Evolutionary conservation across 352 stramenopile species (phyloP).

Genomic region (Aphanomyces stellatus): DNA sequence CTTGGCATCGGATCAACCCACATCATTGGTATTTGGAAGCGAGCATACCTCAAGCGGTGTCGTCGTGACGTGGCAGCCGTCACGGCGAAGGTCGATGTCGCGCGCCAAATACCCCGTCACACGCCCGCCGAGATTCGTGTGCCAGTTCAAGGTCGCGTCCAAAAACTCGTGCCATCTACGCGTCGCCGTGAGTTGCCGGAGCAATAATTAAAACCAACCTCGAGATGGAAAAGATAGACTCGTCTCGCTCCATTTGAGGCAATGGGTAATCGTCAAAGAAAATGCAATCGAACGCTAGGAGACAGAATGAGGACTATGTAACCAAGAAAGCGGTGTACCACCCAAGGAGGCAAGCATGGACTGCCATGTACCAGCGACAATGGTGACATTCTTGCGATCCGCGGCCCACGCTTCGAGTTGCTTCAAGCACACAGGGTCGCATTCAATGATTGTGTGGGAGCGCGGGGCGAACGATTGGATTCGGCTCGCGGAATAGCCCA

Average conservation of each 20-base stretch:
- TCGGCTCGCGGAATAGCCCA: conserved; percentile 66
- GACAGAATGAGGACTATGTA: too few species aligned
- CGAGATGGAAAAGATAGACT: conserved; percentile 20
- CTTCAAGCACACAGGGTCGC: conserved; percentile 46
- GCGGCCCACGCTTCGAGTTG: conserved; percentile 40
- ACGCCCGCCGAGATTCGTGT: conserved; percentile 36
- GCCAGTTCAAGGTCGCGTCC: conserved; percentile 35
- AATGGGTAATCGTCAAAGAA: conserved; percentile 81
- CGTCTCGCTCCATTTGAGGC: conserved; percentile 34
- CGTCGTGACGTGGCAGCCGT: conserved; percentile 33
- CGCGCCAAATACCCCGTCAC: conserved; percentile 63
- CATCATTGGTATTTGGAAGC: not conserved
- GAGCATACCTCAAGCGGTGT: conserved; percentile 17
- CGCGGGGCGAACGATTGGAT: conserved; percentile 50
- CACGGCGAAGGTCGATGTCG: conserved; percentile 34
- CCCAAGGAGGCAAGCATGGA: conserved; percentile 35
- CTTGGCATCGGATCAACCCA: not conserved
- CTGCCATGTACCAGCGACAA: conserved; percentile 68
- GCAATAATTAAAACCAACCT: conserved; percentile 4
- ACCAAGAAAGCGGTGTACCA: not conserved
- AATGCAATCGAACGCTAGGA: conserved; percentile 59
- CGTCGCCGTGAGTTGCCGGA: not conserved
- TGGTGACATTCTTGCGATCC: conserved; percentile 27
- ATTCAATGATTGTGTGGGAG: conserved; percentile 74
- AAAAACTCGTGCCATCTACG: conserved; percentile 70